Percentiles rank a stretch among this genome's conserved stretches.
phyloP scores from a whole-genome alignment of 441 rosid genomes.

The Gossypium aridum region DNA sequence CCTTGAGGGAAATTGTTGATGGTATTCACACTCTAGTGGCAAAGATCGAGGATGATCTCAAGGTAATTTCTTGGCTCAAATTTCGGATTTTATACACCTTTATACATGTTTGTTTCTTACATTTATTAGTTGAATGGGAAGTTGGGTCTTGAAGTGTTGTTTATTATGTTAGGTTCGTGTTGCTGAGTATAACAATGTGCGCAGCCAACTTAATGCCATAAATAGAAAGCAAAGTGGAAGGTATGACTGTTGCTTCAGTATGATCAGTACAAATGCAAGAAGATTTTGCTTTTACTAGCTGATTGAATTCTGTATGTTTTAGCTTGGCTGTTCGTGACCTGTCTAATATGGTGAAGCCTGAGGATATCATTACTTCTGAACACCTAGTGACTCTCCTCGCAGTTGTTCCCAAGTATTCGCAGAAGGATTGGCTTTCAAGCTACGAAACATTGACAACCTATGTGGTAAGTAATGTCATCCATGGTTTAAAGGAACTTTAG shows the following conservation, averaged over 20 bases:
- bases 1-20: slow-evolving; percentile 79
- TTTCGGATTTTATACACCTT: not conserved
- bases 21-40: slow-evolving; percentile 74
- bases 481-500: not conserved
- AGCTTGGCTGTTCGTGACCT: slow-evolving; percentile 99
- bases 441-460: slow-evolving; percentile 87
- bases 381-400: slow-evolving; percentile 81
- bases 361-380: slow-evolving; percentile 78
- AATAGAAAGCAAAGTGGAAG: slow-evolving; percentile 98
- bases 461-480: slow-evolving; percentile 59
- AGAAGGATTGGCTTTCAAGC: slow-evolving; percentile 91
- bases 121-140: not conserved
- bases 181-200: slow-evolving; percentile 89
- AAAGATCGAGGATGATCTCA: slow-evolving; percentile 99
- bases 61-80: slow-evolving; percentile 36
- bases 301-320: slow-evolving; percentile 27
- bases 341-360: slow-evolving; percentile 86
- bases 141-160: not conserved
- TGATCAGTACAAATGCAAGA: not conserved
- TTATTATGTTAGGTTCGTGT: slow-evolving; percentile 68
- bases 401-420: slow-evolving; percentile 85
- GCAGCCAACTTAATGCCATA: slow-evolving; percentile 91
- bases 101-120: not conserved
- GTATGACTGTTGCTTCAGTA: slow-evolving; percentile 26
- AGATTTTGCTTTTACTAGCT: slow-evolving; percentile 8